Evolutionary conservation across 768 basidiomycete species (phyloP).

Genomic region (Hysterangium stoloniferum): DNA sequence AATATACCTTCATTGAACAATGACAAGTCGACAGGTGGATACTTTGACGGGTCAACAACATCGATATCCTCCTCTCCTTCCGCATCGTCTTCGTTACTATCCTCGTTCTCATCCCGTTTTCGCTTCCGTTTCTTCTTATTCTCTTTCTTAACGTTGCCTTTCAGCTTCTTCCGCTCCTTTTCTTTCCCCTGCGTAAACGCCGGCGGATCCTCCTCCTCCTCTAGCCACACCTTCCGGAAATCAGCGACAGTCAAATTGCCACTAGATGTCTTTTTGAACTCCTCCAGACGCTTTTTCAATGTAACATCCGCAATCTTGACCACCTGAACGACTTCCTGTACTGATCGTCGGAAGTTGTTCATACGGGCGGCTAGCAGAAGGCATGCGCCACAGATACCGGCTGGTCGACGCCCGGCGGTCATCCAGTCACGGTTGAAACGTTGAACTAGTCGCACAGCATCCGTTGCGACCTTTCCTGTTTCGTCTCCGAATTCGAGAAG

Average conservation of each 20-base stretch:
- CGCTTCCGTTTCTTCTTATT: slow-evolving; percentile 34
- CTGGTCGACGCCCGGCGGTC: slow-evolving; percentile 88
- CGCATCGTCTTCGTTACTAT: slow-evolving; percentile 14
- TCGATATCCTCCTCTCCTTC: slow-evolving; percentile 13
- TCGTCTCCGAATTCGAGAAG: slow-evolving; percentile 95
- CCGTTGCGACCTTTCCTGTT: slow-evolving; percentile 83
- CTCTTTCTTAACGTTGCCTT: slow-evolving; percentile 31
- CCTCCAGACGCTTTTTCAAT: slow-evolving; percentile 84
- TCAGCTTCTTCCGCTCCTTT: slow-evolving; percentile 32
- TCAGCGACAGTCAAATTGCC: slow-evolving; percentile 81
- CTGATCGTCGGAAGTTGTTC: slow-evolving; percentile 92
- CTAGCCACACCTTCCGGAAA: slow-evolving; percentile 84
- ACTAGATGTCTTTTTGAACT: slow-evolving; percentile 88
- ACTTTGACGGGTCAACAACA: slow-evolving; percentile 19
- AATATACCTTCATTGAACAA: slow-evolving; percentile 65
- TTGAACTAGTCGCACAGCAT: slow-evolving; percentile 88
- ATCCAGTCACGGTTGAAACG: slow-evolving; percentile 98
- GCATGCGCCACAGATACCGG: slow-evolving; percentile 96
- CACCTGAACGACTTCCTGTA: slow-evolving; percentile 96
- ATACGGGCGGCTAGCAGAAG: slow-evolving; percentile 92
- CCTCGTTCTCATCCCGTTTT: slow-evolving; percentile 21
- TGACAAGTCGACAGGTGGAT: slow-evolving; percentile 43
- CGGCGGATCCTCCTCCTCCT: slow-evolving; percentile 88
- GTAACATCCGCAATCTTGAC: slow-evolving; percentile 99
- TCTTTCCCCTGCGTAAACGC: slow-evolving; percentile 76